phyloP scores from a whole-genome alignment of 2,329 filamentous ascomycete genomes.

The Aspergillus pseudotamarii region DNA sequence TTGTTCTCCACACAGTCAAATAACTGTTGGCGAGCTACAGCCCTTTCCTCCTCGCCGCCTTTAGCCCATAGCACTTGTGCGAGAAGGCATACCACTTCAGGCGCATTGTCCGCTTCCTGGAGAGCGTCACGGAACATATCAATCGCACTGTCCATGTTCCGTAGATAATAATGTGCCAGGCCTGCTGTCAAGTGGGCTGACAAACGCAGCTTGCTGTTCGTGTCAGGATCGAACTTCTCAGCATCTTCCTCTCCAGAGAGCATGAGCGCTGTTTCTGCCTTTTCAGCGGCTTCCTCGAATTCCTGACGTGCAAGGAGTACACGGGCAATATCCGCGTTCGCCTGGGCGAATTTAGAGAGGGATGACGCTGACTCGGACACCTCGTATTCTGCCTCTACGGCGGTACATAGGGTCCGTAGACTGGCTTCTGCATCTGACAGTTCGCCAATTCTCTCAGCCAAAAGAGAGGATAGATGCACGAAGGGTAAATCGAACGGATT shows the following conservation, averaged over 20 bases:
- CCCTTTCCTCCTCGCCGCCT: slow-evolving; percentile 71
- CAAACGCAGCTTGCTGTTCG: slow-evolving; percentile 71
- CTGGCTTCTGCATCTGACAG: slow-evolving; percentile 63
- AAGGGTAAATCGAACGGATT: slow-evolving; percentile 71
- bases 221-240: slow-evolving; percentile 63
- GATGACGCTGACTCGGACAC: slow-evolving; percentile 74
- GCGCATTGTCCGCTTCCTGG: slow-evolving; percentile 72
- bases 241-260: slow-evolving; percentile 73
- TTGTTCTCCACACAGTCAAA: slow-evolving; percentile 77
- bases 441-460: slow-evolving; percentile 79
- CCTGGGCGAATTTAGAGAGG: slow-evolving; percentile 76
- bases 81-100: slow-evolving; percentile 83
- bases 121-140: slow-evolving; percentile 79
- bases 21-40: slow-evolving; percentile 75
- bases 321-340: slow-evolving; percentile 85
- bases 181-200: slow-evolving; percentile 86
- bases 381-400: slow-evolving; percentile 81
- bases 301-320: slow-evolving; percentile 71
- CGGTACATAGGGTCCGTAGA: slow-evolving; percentile 67
- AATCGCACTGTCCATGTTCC: slow-evolving; percentile 69
- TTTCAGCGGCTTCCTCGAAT: slow-evolving; percentile 72
- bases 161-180: slow-evolving; percentile 74
- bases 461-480: slow-evolving; percentile 76
- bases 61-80: slow-evolving; percentile 94
- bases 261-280: slow-evolving; percentile 77